A percentile compares a stretch with the other conserved stretches of the same genome.
phyloP scores from a whole-genome alignment of 176 grass and related monocot species.

The Microstegium vimineum region DNA sequence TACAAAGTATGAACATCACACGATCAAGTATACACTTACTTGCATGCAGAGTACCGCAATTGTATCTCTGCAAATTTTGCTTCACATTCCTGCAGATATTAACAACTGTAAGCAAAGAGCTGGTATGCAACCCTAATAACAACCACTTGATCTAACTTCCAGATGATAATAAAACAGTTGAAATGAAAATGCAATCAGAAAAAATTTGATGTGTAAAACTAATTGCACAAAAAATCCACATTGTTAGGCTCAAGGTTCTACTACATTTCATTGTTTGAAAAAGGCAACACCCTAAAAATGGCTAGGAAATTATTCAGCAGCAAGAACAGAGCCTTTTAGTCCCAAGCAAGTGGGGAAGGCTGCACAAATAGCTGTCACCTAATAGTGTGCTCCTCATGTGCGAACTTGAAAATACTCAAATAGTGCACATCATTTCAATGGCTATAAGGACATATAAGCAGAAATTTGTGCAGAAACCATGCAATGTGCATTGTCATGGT shows the following conservation, averaged over 20 bases:
- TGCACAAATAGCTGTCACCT: neutral
- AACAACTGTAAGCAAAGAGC: neutral
- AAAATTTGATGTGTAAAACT: constrained; percentile 11
- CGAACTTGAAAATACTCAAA: neutral
- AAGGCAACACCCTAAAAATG: neutral
- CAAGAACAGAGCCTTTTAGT: neutral
- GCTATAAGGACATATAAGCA: neutral
- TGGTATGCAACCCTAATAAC: neutral
- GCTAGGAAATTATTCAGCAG: neutral
- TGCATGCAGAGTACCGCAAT: constrained; percentile 59
- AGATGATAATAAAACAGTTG: neutral
- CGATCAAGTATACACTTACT: constrained; percentile 48
- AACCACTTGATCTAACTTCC: constrained; percentile 4
- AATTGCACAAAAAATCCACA: neutral
- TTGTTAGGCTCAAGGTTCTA: neutral
- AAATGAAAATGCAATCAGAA: neutral
- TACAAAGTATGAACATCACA: constrained; percentile 19
- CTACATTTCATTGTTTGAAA: neutral
- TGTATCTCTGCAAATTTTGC: constrained; percentile 71
- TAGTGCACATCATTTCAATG: neutral
- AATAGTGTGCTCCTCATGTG: neutral
- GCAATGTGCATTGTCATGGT: neutral
- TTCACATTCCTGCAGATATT: constrained; percentile 73
- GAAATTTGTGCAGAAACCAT: neutral
- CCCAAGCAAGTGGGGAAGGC: neutral